Base-by-base conservation (phyloP, 352 stramenopile species). In the Phytopythium chamaehyphon region DNA sequence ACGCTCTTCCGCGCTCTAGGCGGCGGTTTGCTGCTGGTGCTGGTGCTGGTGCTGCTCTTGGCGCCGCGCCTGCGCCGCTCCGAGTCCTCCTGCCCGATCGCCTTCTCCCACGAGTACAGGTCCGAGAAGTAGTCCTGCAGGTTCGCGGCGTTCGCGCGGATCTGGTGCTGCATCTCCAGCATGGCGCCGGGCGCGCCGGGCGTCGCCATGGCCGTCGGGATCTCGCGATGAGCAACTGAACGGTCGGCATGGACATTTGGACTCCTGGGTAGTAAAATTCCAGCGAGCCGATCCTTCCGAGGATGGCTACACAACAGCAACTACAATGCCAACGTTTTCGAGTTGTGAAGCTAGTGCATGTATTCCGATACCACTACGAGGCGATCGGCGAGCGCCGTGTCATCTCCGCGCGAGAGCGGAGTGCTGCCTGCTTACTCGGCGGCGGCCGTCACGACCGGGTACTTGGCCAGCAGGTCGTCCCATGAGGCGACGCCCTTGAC, bases 401-500 rank as follows among this genome's bases (percentile, higher is more conserved):
- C 9, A 33, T 33, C 28, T 33, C 28, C 28, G 28, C 28, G 28
- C 28, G 28, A 33, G 28, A 10, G 28, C 28, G 28, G 28, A 33
- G 28, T 33, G n/a, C 9, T 33, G 28, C 28, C 9, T 33, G 28
- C 28, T 33, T 48, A 48, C 43, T 71, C 66, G 26, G 62, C 53
- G 22, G 51, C 51, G 23, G 58, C 77, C 45, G 76, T 59, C 40
- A 97, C 87, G 26, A 90, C 71, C 38, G 86, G 83, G 70, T 96
- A 97, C 52, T 83, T 84, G 47, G 74, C 58, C 31, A 76, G 66
- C 36, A 95, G 65, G 51, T 90, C 66, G 49, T 89, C 66, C 93
- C 93, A 98, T 26, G 84, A 80, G 33, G 76, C 62, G 53, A 66
- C 71, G 53, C 82, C 78, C 65, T 96, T 90, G 55, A 97, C 82